Evolutionary conservation across 202 grass and related monocot genomes (phyloP).

Genomic region (Eragrostis tef): DNA sequence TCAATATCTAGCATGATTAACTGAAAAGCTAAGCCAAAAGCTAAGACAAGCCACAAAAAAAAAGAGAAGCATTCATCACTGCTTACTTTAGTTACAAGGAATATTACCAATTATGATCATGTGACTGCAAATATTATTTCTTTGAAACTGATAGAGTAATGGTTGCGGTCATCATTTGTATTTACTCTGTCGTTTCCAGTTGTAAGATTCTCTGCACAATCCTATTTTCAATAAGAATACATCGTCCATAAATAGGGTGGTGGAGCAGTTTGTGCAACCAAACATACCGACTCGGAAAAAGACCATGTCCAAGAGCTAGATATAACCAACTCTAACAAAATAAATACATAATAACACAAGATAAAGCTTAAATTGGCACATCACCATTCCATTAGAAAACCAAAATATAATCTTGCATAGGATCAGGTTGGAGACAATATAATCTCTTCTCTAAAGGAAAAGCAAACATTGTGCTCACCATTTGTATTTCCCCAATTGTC

Average conservation of each 20-base stretch:
- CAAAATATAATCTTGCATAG: neutral
- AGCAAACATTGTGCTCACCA: neutral
- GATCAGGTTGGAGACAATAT: neutral
- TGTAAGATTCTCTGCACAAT: neutral
- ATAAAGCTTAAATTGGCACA: neutral
- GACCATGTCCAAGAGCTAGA: neutral
- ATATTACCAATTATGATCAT: neutral
- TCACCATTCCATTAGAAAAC: neutral
- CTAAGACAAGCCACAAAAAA: neutral
- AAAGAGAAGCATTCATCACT: neutral
- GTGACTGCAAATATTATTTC: neutral
- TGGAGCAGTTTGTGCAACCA: constrained; percentile 4
- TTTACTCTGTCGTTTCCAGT: neutral
- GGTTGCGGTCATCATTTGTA: constrained; percentile 10
- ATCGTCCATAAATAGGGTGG: neutral
- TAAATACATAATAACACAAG: neutral
- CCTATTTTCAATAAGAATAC: neutral
- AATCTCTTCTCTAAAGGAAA: neutral
- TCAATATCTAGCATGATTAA: neutral
- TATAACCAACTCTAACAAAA: neutral
- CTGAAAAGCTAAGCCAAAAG: neutral
- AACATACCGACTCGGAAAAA: neutral
- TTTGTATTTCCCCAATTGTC: neutral
- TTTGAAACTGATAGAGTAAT: neutral
- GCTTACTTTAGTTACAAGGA: neutral